Percentiles rank a stretch among this genome's conserved stretches.
Conservation (phyloP, 768 basidiomycete species). For the Termitomyces sp. region DNA sequence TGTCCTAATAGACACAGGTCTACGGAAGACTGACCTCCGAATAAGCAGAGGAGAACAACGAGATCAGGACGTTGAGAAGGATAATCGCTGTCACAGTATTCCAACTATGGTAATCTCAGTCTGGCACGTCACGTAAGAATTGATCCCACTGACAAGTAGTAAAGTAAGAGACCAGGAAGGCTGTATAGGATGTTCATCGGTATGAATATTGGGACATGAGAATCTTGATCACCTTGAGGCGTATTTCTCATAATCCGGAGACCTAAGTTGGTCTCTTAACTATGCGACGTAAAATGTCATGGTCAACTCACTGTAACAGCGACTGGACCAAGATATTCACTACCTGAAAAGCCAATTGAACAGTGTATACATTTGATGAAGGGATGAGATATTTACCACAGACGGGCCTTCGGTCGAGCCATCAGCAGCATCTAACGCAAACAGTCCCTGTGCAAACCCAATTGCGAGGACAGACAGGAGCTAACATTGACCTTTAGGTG, state of each 20-base stretch:
- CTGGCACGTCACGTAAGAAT: background rate
- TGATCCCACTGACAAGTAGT: slow-evolving; percentile 61
- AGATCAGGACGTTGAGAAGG: slow-evolving; percentile 90
- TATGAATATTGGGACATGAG: background rate
- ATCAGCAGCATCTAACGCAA: slow-evolving; percentile 89
- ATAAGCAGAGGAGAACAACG: slow-evolving; percentile 92
- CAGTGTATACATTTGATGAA: background rate
- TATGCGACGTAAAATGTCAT: background rate
- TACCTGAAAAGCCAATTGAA: slow-evolving; percentile 37
- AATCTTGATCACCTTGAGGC: slow-evolving; percentile 34
- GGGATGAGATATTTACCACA: slow-evolving; percentile 34
- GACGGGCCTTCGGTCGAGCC: slow-evolving; percentile 57
- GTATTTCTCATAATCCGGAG: slow-evolving; percentile 67
- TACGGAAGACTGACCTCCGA: slow-evolving; percentile 58
- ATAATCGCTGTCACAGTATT: slow-evolving; percentile 80
- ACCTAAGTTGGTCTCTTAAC: slow-evolving; percentile 27
- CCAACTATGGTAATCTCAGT: slow-evolving; percentile 49
- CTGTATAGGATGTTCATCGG: slow-evolving; percentile 23
- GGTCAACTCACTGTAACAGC: slow-evolving; percentile 61
- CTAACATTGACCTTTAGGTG: slow-evolving; percentile 31
- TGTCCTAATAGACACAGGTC: background rate
- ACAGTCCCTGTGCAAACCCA: slow-evolving; percentile 85
- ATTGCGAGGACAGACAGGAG: slow-evolving; percentile 76
- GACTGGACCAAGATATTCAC: slow-evolving; percentile 75
- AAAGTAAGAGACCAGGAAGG: slow-evolving; percentile 61